Evolutionary conservation across 2,329 filamentous ascomycete genomes (phyloP).

Genomic region (Lachnellula willkommii): DNA sequence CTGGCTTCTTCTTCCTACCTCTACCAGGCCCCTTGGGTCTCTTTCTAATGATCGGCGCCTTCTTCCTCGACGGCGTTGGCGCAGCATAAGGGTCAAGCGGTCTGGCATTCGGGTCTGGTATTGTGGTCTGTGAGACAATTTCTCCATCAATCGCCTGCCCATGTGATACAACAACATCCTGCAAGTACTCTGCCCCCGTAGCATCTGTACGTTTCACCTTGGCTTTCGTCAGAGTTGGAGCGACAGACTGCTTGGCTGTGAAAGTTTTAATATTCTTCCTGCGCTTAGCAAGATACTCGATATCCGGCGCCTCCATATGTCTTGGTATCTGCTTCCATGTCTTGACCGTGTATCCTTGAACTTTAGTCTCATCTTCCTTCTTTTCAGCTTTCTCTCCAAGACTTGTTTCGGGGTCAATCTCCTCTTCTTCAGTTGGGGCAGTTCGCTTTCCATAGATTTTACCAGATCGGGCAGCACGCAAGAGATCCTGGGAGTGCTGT

Average conservation of each 20-base stretch:
- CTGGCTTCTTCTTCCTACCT: constrained; percentile 64
- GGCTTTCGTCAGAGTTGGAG: constrained; percentile 64
- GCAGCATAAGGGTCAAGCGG: constrained; percentile 15
- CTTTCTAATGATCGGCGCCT: constrained; percentile 55
- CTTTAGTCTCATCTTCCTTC: constrained; percentile 47
- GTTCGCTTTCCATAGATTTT: constrained; percentile 65
- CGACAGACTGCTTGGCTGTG: constrained; percentile 43
- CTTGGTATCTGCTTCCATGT: constrained; percentile 59
- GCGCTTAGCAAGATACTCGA: constrained; percentile 56
- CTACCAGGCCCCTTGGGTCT: constrained; percentile 76
- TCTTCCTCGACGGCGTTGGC: constrained; percentile 51
- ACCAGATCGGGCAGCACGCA: constrained; percentile 75
- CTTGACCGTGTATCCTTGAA: constrained; percentile 50
- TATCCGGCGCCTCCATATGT: constrained; percentile 47
- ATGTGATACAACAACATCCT: constrained; percentile 75
- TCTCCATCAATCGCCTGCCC: constrained; percentile 79
- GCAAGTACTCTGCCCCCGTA: constrained; percentile 74
- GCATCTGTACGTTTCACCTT: constrained; percentile 75
- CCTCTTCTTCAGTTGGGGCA: constrained; percentile 55
- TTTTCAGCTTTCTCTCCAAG: constrained; percentile 51
- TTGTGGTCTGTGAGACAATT: constrained; percentile 60
- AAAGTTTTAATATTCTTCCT: constrained; percentile 57
- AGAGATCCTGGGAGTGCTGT: constrained; percentile 73
- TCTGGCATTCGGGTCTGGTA: constrained; percentile 52
- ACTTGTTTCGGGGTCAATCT: constrained; percentile 44